Evolutionary conservation across 352 stramenopile genomes (phyloP), one percentile per base, ranked within the genome.

Genomic region (Phytopythium litorale): DNA sequence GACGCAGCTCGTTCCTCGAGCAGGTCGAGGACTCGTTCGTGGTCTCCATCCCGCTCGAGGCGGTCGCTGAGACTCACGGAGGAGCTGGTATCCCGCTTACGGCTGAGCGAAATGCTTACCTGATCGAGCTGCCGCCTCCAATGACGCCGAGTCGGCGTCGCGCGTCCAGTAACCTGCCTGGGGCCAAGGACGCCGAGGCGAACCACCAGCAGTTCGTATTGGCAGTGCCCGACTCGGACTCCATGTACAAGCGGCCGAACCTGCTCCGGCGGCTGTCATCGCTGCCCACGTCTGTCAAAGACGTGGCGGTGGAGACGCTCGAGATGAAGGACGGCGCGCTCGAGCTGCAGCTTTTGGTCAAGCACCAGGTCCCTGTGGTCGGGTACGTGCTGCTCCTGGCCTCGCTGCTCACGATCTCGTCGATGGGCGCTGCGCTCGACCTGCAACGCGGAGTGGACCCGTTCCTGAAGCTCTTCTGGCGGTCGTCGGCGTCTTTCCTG

Each of bases 401-500:
- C 12, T 82, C 83, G n/a, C 63, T 92, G 11, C 54, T 92, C 18
- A 85, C 84, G 19, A 92, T 92, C 51, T 88, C 83, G 51, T 92
- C 83, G 23, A 80, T 92, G 70, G 83, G 84, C 8, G 75, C 82
- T 6, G 86, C 83, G 9, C 71, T 92, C 25, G 79, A 94, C 48
- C 66, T 91, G 60, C 81, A 94, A 42, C 66, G 71, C 13, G 77
- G 74, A 37, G 86, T 92, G 51, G 74, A 92, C 30, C 83, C 86
- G 15, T 92, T 94, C 67, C 71, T 94, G 50, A 92, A 94, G 62
- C 63, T 92, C 1, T 94, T 94, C 57, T 94, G 86, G 86, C 83
- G 86, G 23, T 89, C 79, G 28, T 89, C 67, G 6, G 86, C 81
- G 37, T 92, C 86, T 16, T 63, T 92, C 40, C 54, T 92, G 15